A percentile compares a stretch with the other conserved stretches of the same genome.
These are phyloP conservation scores for Nematocida parisii DNA, from an alignment of 371 early-diverging fungal species.

Conservation along the genomic window DNA sequence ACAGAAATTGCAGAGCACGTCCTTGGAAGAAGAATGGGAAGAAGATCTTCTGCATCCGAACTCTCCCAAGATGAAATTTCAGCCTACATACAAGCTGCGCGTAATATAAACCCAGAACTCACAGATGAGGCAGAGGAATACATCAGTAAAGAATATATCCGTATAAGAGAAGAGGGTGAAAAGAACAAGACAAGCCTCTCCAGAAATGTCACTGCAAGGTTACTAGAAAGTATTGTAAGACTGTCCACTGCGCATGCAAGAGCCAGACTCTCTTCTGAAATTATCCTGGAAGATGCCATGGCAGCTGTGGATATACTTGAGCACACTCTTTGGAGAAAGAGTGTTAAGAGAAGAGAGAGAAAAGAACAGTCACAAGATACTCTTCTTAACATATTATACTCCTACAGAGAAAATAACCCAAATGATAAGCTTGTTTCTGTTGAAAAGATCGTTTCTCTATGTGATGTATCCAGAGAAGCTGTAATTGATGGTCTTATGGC, in stretches of 20 bases:
- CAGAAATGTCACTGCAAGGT: constrained; percentile 81
- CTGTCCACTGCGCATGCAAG: constrained; percentile 96
- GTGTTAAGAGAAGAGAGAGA: neutral
- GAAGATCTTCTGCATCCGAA: constrained; percentile 12
- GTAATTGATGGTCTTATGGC: constrained; percentile 21
- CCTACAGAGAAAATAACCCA: constrained; percentile 46
- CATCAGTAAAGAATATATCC: constrained; percentile 63
- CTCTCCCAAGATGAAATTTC: constrained; percentile 56
- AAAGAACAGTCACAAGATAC: neutral
- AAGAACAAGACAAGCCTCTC: constrained; percentile 72
- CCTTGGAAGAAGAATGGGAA: constrained; percentile 63
- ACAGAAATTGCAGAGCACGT: constrained; percentile 68
- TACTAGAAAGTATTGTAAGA: constrained; percentile 95
- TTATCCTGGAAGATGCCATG: constrained; percentile 72
- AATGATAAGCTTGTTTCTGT: constrained; percentile 35
- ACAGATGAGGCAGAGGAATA: constrained; percentile 59
- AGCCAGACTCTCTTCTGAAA: constrained; percentile 74
- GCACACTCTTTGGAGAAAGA: constrained; percentile 60
- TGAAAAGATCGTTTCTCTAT: constrained; percentile 18
- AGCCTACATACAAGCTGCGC: constrained; percentile 72
- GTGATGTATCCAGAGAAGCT: neutral
- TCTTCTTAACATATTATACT: constrained; percentile 10
- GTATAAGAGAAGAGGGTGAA: constrained; percentile 66
- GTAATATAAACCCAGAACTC: constrained; percentile 62
- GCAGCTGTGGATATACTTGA: constrained; percentile 64